These are phyloP conservation scores for Fusarium metavorans DNA, from an alignment of 2,329 filamentous ascomycete species.

Conservation along the genomic window DNA sequence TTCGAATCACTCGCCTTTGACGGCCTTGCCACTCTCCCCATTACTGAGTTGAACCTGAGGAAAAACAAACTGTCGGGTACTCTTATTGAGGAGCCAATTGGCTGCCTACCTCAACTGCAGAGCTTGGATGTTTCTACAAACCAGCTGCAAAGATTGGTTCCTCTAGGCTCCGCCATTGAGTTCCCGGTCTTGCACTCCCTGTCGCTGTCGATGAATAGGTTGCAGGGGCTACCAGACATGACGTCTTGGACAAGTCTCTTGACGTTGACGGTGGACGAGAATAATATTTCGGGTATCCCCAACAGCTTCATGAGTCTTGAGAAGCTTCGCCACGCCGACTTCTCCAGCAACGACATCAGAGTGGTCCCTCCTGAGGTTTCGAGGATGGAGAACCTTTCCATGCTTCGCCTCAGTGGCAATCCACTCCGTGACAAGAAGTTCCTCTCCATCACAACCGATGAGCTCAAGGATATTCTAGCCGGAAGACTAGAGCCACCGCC, in stretches of 20 bases:
- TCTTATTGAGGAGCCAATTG: constrained; percentile 74
- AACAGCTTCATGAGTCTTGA: constrained; percentile 77
- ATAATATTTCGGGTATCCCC: constrained; percentile 81
- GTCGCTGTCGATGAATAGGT: constrained; percentile 82
- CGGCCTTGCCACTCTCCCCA: constrained; percentile 72
- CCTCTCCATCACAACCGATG: constrained; percentile 80
- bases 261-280: constrained; percentile 83
- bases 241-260: constrained; percentile 79
- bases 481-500: constrained; percentile 72
- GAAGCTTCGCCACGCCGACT: constrained; percentile 80
- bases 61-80: constrained; percentile 83
- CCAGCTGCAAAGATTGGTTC: constrained; percentile 69
- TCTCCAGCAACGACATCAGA: constrained; percentile 86
- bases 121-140: constrained; percentile 84
- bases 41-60: constrained; percentile 79
- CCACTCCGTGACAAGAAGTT: constrained; percentile 91
- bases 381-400: constrained; percentile 80
- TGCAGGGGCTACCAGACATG: constrained; percentile 79
- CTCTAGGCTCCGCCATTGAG: constrained; percentile 60
- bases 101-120: constrained; percentile 74
- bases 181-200: constrained; percentile 81
- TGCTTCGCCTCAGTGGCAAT: constrained; percentile 86
- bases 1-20: constrained; percentile 79
- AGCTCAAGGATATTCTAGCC: constrained; percentile 80
- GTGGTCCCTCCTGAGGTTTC: constrained; percentile 81